Evolutionary conservation across 2,329 filamentous ascomycete genomes (phyloP).

Genomic region (Curvularia eragrostidis): DNA sequence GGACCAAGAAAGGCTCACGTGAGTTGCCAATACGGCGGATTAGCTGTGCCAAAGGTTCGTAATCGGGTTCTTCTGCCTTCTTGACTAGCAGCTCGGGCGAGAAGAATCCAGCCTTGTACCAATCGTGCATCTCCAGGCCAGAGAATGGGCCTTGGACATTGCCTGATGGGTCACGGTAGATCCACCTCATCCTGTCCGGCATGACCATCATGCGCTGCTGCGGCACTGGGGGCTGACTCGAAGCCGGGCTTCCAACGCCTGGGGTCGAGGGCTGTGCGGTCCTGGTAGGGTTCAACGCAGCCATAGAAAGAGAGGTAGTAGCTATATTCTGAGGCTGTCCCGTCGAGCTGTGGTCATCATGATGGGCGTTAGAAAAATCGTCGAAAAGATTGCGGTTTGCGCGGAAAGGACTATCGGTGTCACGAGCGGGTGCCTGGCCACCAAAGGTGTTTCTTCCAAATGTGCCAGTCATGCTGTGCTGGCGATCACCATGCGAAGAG

Average conservation of each 20-base stretch:
- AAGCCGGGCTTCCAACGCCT: constrained; percentile 58
- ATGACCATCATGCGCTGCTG: constrained; percentile 94
- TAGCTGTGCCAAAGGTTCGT: constrained; percentile 92
- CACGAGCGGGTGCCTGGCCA: constrained; percentile 43
- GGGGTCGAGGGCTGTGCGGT: constrained; percentile 45
- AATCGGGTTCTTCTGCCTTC: constrained; percentile 91
- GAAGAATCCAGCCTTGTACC: constrained; percentile 99
- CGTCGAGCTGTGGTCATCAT: constrained; percentile 36
- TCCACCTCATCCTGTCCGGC: constrained; percentile 98
- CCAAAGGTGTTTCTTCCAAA: constrained; percentile 69
- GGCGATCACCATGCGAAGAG: constrained; percentile 47
- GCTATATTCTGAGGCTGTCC: constrained; percentile 31
- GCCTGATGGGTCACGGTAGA: constrained; percentile 93
- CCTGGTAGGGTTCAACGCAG: constrained; percentile 42
- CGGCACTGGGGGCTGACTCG: constrained; percentile 70
- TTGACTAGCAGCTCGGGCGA: constrained; percentile 93
- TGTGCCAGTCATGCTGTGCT: constrained; percentile 63
- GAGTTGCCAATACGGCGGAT: constrained; percentile 97
- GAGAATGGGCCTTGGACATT: constrained; percentile 94
- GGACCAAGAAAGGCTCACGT: constrained; percentile 94
- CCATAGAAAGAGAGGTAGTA: constrained; percentile 44
- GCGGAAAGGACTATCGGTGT: constrained; percentile 52
- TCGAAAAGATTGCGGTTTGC: constrained; percentile 49
- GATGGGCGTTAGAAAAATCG: constrained; percentile 43
- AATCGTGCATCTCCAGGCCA: constrained; percentile 98